Base-by-base conservation (phyloP, 2,329 filamentous ascomycete genomes). In the Thielaviopsis punctulata region DNA sequence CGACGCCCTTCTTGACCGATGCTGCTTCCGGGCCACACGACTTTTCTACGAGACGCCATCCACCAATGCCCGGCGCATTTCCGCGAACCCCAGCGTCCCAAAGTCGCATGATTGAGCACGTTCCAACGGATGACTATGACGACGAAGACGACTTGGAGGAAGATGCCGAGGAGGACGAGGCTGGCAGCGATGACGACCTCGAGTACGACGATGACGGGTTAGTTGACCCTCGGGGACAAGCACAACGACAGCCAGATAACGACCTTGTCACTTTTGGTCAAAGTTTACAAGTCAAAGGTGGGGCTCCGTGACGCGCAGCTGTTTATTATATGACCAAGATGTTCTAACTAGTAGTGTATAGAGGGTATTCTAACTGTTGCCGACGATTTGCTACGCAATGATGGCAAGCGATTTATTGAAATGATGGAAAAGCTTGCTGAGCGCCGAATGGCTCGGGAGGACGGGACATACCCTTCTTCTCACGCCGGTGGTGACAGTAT, bases 351-450 rank as follows among this genome's bases (percentile, higher is more conserved):
- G 66, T 70, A 69, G 69, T 18, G 15, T 22, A 52, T 33, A 52
- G 45, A 52, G 73, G 93, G 92, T 64, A 95, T 98, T 68, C 80
- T 98, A 65, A 98, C 92, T 59, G 92, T 98, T 63, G 92, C 92
- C 66, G 92, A 98, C 72, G 92, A 98, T 69, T 75, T 98, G 58
- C 77, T 98, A 57, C 96, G 96, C 68, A 98, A 98, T 68, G 92
- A 98, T 67, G 92, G 92, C 62, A 95, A 94, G 68, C 94, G 95
- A 64, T 98, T 98, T 70, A 98, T 98, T 68, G 92, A 98, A 66
- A 98, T 98, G 92, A 98, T 98, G 92, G 92, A 98, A 67, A 90
- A 96, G 69, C 77, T 98, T 61, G 92, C 92, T 36, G 92, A 98
- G 69, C 86, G 90, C 61, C 80, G 92, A 61, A 95, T 98, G 90